Conservation (phyloP, 257 asterid species). For the Capsicum chinense region DNA sequence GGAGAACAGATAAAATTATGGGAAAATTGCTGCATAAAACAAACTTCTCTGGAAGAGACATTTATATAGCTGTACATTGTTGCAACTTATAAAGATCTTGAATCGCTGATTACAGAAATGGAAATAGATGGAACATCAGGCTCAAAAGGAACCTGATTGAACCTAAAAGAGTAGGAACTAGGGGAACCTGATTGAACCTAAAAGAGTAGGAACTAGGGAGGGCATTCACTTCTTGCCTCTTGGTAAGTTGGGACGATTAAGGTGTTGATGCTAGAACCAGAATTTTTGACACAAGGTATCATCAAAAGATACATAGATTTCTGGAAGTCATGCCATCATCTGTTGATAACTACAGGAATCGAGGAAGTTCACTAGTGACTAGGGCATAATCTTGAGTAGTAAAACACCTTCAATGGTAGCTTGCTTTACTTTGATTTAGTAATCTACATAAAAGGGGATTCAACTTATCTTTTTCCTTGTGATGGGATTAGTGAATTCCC, state of each 20-base stretch:
- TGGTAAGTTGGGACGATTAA: not conserved
- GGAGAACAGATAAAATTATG: not conserved
- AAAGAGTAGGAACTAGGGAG: not conserved
- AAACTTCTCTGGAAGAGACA: not conserved
- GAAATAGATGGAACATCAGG: no score
- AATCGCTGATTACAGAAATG: no score
- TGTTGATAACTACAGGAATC: not conserved
- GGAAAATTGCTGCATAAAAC: not conserved
- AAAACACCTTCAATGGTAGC: not conserved
- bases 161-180: not conserved
- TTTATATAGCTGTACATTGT: no score
- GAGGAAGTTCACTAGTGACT: not conserved
- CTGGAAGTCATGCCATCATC: not conserved
- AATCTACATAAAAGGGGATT: conserved; percentile 13
- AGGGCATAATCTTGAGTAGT: not conserved
- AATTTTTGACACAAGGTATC: not conserved
- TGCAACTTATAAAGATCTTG: no score
- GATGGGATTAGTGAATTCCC: not conserved
- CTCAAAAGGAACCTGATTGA: not conserved
- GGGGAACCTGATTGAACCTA: not conserved
- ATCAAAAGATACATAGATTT: not conserved
- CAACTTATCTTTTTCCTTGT: not conserved
- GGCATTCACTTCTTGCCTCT: not conserved
- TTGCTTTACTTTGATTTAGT: conserved; percentile 6
- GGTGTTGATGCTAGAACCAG: not conserved